Evolutionary conservation across 352 stramenopile genomes (phyloP), one percentile per base, ranked within the genome.

Genomic region (Globisporangium takayamanum): DNA sequence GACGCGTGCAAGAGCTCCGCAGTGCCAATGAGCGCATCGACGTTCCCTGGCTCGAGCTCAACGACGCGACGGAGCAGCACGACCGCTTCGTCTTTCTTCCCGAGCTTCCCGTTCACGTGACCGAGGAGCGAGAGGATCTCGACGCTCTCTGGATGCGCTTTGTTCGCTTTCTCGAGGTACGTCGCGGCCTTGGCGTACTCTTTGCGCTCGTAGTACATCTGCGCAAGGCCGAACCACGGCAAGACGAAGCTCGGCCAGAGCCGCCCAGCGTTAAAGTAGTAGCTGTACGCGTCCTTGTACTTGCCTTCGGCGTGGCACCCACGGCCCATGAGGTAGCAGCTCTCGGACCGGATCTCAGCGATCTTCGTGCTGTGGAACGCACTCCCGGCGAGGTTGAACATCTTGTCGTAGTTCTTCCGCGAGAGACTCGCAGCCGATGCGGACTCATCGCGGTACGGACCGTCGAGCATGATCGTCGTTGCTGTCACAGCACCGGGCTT

Each of bases 221-320:
- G 86, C n/a, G 83, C 86, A 11, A 95, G 55, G 1, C 86, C 86
- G 53, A 93, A 87, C 84, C 84, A 94, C 10, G 86, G 84, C 20
- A 94, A 66, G 37, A 92, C 86, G 42, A 94, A 93, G 66, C 92
- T 91, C 4, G 84, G 78, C 78, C 81, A 91, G n/a, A 91, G 70
- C 16, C 84, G 81, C 26, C 80, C 95, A 33, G 95, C 94, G 57
- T 97, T 95, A 56, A 97, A 95, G 74, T 99, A 99, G 68, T 98
- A 97, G 66, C 93, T 96, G 67, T 97, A 96, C 14, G 96, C 96
- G 58, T 98, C 86, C 64, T 98, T 95, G 72, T 97, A 97, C 62
- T 98, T 96, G 54, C 87, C 88, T 57, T 82, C 80, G 37, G 94
- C 90, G 66, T 99, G 96, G 56, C 94, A 94, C n/a, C 97, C 95